Evolutionary conservation across 108 stramenopile genomes (phyloP).

Genomic region (Skeletonema grethae): DNA sequence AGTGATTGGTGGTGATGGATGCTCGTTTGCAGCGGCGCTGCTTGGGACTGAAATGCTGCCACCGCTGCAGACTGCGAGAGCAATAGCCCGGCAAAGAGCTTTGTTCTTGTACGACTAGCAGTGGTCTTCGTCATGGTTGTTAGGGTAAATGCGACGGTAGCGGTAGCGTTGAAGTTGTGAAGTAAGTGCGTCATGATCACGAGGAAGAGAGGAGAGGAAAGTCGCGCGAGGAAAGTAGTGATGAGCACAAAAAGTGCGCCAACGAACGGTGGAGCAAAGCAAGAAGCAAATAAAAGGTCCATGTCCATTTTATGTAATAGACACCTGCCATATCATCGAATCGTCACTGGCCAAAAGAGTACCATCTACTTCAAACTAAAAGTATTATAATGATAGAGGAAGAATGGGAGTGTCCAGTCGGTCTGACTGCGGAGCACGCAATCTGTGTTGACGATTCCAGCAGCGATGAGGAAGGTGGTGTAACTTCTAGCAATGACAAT

Average conservation of each 20-base stretch:
- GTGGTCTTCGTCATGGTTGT: neutral
- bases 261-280: too few species aligned
- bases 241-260: too few species aligned
- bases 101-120: neutral
- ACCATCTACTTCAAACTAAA: neutral
- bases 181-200: too few species aligned
- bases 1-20: neutral
- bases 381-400: neutral
- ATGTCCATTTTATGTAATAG: too few species aligned
- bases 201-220: too few species aligned
- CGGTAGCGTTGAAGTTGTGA: too few species aligned
- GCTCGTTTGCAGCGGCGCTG: neutral
- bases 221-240: too few species aligned
- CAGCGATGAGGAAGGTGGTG: neutral
- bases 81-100: neutral
- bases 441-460: constrained; percentile 4
- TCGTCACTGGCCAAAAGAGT: too few species aligned
- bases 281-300: too few species aligned
- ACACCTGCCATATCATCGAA: too few species aligned
- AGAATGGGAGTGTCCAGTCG: constrained; percentile 12
- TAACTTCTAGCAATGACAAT: neutral
- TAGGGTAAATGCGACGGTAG: too few species aligned
- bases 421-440: constrained; percentile 14
- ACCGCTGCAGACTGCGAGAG: neutral
- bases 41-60: constrained; percentile 2